Conservation (phyloP, 495 filamentous ascomycete species). For the Neurospora sp. region DNA sequence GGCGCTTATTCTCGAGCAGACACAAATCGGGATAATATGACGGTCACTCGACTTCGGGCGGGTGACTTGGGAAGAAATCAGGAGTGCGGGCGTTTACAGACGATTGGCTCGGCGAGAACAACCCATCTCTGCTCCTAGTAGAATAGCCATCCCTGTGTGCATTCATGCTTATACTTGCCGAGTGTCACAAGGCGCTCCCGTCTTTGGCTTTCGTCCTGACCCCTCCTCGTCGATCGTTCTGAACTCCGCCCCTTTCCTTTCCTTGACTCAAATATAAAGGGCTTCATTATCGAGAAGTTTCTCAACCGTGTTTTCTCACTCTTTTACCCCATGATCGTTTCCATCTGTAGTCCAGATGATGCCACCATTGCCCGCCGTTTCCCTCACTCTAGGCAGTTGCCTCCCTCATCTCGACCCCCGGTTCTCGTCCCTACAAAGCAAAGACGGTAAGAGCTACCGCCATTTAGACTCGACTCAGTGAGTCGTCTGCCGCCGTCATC, state of each 20-base stretch:
- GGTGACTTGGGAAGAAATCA: too few species aligned
- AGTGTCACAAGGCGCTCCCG: background rate
- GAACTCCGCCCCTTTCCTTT: background rate
- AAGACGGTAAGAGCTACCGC: background rate
- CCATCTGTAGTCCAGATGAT: background rate
- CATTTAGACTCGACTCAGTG: background rate
- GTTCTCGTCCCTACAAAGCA: background rate
- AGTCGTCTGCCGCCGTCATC: background rate
- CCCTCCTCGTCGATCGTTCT: background rate
- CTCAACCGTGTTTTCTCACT: background rate
- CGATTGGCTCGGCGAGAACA: too few species aligned
- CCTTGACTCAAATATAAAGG: background rate
- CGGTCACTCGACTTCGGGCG: too few species aligned
- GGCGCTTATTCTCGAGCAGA: too few species aligned
- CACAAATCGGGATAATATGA: too few species aligned
- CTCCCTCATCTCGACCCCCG: background rate
- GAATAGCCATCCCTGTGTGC: too few species aligned
- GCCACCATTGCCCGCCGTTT: background rate
- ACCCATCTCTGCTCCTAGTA: too few species aligned
- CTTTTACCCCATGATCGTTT: background rate
- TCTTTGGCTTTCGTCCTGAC: background rate
- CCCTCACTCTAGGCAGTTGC: background rate
- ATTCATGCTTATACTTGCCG: too few species aligned
- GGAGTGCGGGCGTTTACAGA: too few species aligned
- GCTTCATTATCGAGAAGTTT: background rate